Base-by-base conservation (phyloP, 805 yeast genomes). In the Saturnispora hagleri region DNA sequence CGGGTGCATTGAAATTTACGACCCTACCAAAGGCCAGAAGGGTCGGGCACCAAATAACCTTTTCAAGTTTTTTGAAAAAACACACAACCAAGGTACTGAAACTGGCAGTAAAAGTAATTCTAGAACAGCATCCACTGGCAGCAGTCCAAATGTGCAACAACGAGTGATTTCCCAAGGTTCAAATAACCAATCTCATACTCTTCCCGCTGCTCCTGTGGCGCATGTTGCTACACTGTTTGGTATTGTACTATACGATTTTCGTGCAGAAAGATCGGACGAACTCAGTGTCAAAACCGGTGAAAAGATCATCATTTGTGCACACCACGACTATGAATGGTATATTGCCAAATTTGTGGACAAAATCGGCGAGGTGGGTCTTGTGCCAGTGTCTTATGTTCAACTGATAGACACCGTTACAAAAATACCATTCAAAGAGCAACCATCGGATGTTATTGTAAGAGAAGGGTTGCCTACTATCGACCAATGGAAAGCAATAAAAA, bases 301-400 rank as follows among this genome's bases (percentile, higher is more conserved):
- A 61, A 84, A 86, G 60, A 77, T 93, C 55, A 86, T 90, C 31
- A 81, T 95, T 12, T 91, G 97, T 69, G 99, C 99, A 2, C 97
- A 91, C 68, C 95, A 91, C 63, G 89, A 89, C 51, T 86, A 75
- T 57, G 99, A 95, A 69, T 93, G 99, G 99, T 90, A 89, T 60
- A 93, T 93, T 54, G 98, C 97, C 5, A 93, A 93, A 66, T 97
- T 97, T 13, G 86, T 93, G 43, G 95, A 91, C 54, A 74, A 97
- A 51, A 73, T 93, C 38, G 98, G 99, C 26, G 99, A 97, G 0
- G 98, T 98, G 0, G 99, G 99, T 1, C 74, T 93, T 45, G 95
- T 93, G 7, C 99, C 99, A 0, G 90, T 88, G 5, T 79, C 87
- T 18, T 93, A 86, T 62, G 93, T 93, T 24, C 87, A 89, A 62